Evolutionary conservation across 306 rosid genomes (phyloP).

Genomic region (Begonia fuchsioides): DNA sequence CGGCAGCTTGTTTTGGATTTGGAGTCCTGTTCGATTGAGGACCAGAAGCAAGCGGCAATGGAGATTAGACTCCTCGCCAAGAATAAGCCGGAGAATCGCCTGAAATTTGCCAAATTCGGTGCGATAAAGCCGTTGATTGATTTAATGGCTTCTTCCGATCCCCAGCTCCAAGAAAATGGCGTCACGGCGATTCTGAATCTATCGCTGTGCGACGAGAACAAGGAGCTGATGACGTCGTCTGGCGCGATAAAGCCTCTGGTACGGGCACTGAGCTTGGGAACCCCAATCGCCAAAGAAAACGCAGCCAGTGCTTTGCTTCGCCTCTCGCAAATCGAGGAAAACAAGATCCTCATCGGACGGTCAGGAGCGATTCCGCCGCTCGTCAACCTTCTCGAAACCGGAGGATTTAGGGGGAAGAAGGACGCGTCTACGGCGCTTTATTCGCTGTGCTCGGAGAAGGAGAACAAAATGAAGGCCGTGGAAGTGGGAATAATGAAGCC

Average conservation of each 20-base stretch:
- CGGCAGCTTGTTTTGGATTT: conserved; percentile 59
- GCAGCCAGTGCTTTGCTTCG: conserved; percentile 51
- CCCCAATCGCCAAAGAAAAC: conserved; percentile 77
- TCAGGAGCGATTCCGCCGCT: too few relatives aligned
- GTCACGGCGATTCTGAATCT: conserved; percentile 88
- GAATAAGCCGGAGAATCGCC: conserved; percentile 68
- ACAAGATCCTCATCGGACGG: too few relatives aligned
- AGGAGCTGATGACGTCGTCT: conserved; percentile 49
- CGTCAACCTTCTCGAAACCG: conserved; percentile 42
- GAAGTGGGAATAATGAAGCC: conserved; percentile 81
- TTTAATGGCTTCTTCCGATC: conserved; percentile 49
- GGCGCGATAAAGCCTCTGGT: conserved; percentile 82
- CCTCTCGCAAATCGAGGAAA: too few relatives aligned
- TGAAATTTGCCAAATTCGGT: conserved; percentile 61
- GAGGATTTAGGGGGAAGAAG: conserved; percentile 66
- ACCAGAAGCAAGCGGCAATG: conserved; percentile 89
- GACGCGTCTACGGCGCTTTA: conserved; percentile 93
- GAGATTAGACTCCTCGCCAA: conserved; percentile 86
- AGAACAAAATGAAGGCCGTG: conserved; percentile 73
- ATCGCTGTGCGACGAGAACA: conserved; percentile 85
- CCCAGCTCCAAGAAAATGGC: conserved; percentile 86
- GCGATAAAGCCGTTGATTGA: conserved; percentile 73
- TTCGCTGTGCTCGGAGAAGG: conserved; percentile 60
- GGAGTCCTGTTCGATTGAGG: conserved; percentile 55
- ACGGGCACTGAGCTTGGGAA: conserved; percentile 47